A percentile compares a stretch with the other conserved stretches of the same genome.
Evolutionary conservation across 495 filamentous ascomycete genomes (phyloP).

Genomic region (Neurospora sp.): DNA sequence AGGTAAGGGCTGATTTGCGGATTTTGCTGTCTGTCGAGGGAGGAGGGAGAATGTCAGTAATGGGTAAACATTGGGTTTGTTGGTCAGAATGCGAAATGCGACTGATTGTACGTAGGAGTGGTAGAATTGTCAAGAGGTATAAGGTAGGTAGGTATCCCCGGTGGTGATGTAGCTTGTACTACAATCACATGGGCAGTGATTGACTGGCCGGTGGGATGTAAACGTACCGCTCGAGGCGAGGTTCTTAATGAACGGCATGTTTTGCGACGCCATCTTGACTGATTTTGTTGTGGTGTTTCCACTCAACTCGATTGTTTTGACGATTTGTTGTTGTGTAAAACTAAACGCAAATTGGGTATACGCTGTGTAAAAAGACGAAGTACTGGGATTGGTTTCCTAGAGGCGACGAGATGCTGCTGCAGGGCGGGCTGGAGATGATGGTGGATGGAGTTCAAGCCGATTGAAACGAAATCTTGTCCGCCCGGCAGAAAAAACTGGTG

Average conservation of each 20-base stretch:
- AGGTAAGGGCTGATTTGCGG: constrained; percentile 70
- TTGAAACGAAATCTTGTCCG: constrained; percentile 22
- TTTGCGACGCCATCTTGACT: constrained; percentile 33
- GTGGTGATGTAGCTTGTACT: not conserved
- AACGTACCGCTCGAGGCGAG: constrained; percentile 41
- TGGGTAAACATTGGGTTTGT: too few relatives aligned
- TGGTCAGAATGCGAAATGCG: not conserved
- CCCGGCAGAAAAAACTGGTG: constrained; percentile 21
- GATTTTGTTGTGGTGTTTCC: not conserved
- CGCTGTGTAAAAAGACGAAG: not conserved
- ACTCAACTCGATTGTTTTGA: not conserved
- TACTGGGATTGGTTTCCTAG: not conserved
- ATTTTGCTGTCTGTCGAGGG: constrained; percentile 56
- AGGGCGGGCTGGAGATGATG: not conserved
- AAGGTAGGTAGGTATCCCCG: too few relatives aligned
- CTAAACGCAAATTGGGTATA: not conserved
- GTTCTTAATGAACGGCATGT: constrained; percentile 43
- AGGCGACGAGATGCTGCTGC: not conserved
- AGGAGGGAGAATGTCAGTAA: not conserved
- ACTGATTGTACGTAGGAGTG: not conserved
- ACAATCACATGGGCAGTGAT: not conserved
- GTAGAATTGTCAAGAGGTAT: not conserved
- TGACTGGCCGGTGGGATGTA: not conserved
- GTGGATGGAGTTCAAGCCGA: not conserved
- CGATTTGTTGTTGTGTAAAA: not conserved